Evolutionary conservation across 495 filamentous ascomycete species (phyloP).

Genomic region (Darksidea phi): DNA sequence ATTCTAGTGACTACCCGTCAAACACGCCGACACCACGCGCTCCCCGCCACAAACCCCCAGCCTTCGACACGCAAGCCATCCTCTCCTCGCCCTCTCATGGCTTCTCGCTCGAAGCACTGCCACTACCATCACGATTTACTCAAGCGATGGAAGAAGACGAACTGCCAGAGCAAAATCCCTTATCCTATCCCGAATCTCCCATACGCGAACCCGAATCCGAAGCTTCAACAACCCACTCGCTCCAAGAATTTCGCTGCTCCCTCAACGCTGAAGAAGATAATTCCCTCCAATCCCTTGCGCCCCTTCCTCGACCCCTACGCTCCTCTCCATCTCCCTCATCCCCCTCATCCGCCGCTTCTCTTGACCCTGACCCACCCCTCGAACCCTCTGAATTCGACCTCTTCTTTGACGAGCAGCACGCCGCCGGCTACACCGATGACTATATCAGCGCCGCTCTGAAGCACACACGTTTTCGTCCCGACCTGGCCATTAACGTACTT

Average conservation of each 20-base stretch:
- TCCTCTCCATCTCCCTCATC: not conserved
- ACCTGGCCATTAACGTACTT: constrained; percentile 10
- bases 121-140: constrained; percentile 2
- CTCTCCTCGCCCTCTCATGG: constrained; percentile 25
- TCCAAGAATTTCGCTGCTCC: constrained; percentile 31
- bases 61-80: constrained; percentile 34
- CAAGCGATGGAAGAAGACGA: not conserved
- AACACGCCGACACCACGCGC: constrained; percentile 25
- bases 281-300: not conserved
- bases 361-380: constrained; percentile 30
- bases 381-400: constrained; percentile 5
- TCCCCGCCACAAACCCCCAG: constrained; percentile 11
- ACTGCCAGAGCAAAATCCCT: not conserved
- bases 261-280: constrained; percentile 4
- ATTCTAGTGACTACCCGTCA: constrained; percentile 6
- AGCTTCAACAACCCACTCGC: constrained; percentile 24
- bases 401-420: constrained; percentile 14
- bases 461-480: constrained; percentile 8
- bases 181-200: not conserved
- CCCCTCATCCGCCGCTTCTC: constrained; percentile 2
- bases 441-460: constrained; percentile 18
- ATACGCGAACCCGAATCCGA: not conserved
- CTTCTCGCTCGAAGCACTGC: not conserved
- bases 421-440: constrained; percentile 14
- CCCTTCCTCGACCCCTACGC: not conserved